Conservation (phyloP, 2,329 filamentous ascomycete species). For the Ophiosphaerella korrae region DNA sequence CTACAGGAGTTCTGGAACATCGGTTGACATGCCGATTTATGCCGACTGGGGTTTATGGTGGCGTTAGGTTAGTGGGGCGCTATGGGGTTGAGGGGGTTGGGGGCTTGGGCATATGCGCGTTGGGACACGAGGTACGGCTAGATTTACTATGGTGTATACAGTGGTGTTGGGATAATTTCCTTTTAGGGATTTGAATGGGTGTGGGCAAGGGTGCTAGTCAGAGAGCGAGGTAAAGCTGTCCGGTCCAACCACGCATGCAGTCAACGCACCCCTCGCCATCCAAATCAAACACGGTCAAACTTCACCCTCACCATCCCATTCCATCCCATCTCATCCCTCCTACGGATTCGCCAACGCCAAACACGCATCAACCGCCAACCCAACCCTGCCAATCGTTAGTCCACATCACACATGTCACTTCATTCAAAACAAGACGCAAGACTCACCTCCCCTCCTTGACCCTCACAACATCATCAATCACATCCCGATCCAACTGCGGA, state of each 20-base stretch:
- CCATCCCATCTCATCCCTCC: neutral
- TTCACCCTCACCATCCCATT: neutral
- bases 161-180: neutral
- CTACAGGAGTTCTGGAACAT: no score
- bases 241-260: no score
- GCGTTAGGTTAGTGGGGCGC: no score
- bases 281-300: no score
- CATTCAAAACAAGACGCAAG: neutral
- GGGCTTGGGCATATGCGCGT: no score
- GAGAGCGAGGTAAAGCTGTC: no score
- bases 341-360: slow-evolving; percentile 50
- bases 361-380: slow-evolving; percentile 56
- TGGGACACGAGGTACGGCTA: no score
- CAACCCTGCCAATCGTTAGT: slow-evolving; percentile 41
- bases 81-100: no score
- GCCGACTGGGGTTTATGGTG: no score
- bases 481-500: slow-evolving; percentile 87
- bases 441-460: slow-evolving; percentile 91
- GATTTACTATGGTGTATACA: neutral
- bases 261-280: no score
- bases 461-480: slow-evolving; percentile 96
- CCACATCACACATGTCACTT: neutral
- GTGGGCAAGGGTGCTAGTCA: no score
- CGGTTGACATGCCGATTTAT: no score
- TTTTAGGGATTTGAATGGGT: neutral